These are phyloP conservation scores for Golubevia pallescens DNA, from an alignment of 1,284 basidiomycete genomes.

Conservation along the genomic window DNA sequence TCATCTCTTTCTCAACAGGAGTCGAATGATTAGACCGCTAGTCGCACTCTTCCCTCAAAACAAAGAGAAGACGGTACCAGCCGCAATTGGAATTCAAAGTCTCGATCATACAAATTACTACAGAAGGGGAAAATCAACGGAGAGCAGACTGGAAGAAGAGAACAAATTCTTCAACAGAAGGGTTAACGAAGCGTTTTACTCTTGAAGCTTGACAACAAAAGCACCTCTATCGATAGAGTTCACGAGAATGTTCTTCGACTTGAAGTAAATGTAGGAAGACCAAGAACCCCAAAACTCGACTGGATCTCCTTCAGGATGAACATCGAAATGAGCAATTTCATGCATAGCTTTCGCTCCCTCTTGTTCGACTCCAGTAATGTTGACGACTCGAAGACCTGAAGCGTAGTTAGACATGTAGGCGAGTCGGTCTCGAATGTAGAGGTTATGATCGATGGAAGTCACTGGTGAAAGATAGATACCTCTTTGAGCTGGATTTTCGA, in stretches of 20 bases:
- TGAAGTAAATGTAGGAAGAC: not conserved
- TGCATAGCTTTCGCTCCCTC: constrained; percentile 2
- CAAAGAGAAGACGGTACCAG: too few species aligned
- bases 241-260: not conserved
- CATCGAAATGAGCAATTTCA: constrained; percentile 5
- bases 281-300: constrained; percentile 6
- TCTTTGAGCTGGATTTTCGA: constrained; percentile 1
- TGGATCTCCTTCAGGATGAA: constrained; percentile 3
- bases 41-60: too few species aligned
- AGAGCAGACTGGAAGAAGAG: too few species aligned
- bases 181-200: too few species aligned
- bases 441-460: constrained; percentile 7
- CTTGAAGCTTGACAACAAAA: constrained; percentile 2
- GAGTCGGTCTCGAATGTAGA: constrained; percentile 1
- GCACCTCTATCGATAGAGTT: constrained; percentile 9
- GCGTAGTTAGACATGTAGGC: constrained; percentile 6
- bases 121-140: too few species aligned
- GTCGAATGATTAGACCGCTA: too few species aligned
- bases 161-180: too few species aligned
- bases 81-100: too few species aligned
- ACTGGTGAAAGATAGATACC: constrained; percentile 6
- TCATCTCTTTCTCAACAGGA: too few species aligned
- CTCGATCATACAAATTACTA: too few species aligned
- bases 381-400: constrained; percentile 6
- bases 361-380: not conserved